Conservation (phyloP, 2,329 filamentous ascomycete genomes). For the Ilyonectria mors-panacis region DNA sequence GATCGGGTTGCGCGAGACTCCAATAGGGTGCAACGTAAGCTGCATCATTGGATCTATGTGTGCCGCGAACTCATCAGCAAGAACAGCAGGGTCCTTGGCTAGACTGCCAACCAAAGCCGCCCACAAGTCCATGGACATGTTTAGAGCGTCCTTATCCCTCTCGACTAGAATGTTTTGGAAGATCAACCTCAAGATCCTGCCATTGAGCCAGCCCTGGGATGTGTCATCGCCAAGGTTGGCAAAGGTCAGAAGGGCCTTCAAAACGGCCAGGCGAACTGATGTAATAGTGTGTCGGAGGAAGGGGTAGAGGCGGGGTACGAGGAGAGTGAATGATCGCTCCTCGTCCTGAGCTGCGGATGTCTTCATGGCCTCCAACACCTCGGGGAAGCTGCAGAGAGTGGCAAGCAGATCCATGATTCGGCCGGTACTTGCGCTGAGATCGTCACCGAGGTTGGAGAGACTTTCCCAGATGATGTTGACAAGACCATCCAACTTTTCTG, state of each 20-base stretch:
- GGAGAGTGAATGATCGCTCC: conserved; percentile 89
- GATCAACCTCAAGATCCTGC: conserved; percentile 87
- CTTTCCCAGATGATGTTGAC: conserved; percentile 99
- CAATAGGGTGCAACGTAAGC: conserved; percentile 90
- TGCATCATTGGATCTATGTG: conserved; percentile 88
- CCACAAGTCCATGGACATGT: conserved; percentile 91
- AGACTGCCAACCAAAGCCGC: conserved; percentile 80
- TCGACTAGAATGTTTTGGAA: conserved; percentile 98
- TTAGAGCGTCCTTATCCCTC: conserved; percentile 85
- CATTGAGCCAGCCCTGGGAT: conserved; percentile 94
- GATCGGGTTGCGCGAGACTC: conserved; percentile 90
- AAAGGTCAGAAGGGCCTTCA: conserved; percentile 94
- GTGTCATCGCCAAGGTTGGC: conserved; percentile 84
- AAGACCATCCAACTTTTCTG: conserved; percentile 81
- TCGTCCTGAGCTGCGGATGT: conserved; percentile 85
- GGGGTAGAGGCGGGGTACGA: conserved; percentile 94
- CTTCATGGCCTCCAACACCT: conserved; percentile 96
- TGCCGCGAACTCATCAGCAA: conserved; percentile 80
- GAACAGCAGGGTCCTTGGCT: conserved; percentile 72
- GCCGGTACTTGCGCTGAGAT: conserved; percentile 96
- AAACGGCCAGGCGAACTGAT: conserved; percentile 91
- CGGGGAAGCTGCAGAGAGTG: conserved; percentile 93
- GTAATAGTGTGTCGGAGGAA: conserved; percentile 98
- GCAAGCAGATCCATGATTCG: conserved; percentile 98
- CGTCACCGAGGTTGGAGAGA: conserved; percentile 95